Conservation (phyloP, 139 green algal species). For the Zygnema cylindricum region DNA sequence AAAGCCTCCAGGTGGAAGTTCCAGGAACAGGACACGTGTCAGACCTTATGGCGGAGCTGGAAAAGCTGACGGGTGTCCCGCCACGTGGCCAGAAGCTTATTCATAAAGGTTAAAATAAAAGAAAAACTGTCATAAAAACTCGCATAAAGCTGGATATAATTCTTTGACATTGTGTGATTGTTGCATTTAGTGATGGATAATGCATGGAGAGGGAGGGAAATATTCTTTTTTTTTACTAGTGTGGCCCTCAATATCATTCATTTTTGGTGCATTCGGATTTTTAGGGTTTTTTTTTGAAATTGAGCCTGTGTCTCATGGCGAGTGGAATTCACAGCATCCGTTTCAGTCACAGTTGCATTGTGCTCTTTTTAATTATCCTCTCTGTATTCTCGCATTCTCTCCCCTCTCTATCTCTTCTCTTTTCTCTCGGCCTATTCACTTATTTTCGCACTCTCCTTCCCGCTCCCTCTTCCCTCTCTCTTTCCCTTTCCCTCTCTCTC, state of each 20-base stretch:
- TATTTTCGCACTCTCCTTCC: not conserved
- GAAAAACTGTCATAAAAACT: not conserved
- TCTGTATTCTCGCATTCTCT: too few relatives aligned
- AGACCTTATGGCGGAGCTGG: constrained; percentile 16
- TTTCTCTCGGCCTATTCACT: not conserved
- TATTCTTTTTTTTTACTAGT: not conserved
- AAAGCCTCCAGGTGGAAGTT: not conserved
- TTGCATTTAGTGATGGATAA: not conserved
- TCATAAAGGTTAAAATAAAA: constrained; percentile 42
- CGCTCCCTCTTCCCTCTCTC: not conserved
- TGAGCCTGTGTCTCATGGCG: too few relatives aligned
- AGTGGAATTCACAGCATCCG: not conserved
- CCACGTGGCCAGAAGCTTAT: constrained; percentile 47
- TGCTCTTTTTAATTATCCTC: not conserved
- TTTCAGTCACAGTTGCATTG: not conserved
- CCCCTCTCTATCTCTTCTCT: not conserved
- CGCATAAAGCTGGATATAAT: too few relatives aligned
- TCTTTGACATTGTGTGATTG: constrained; percentile 5
- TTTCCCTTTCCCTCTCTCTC: not conserved
- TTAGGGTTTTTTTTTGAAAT: too few relatives aligned
- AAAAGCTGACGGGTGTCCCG: constrained; percentile 7
- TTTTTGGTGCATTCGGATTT: not conserved
- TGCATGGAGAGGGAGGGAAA: not conserved
- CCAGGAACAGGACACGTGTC: not conserved
- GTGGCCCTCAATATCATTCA: not conserved